Evolutionary conservation across 352 stramenopile species (phyloP).

Genomic region (Globisporangium viniferum): DNA sequence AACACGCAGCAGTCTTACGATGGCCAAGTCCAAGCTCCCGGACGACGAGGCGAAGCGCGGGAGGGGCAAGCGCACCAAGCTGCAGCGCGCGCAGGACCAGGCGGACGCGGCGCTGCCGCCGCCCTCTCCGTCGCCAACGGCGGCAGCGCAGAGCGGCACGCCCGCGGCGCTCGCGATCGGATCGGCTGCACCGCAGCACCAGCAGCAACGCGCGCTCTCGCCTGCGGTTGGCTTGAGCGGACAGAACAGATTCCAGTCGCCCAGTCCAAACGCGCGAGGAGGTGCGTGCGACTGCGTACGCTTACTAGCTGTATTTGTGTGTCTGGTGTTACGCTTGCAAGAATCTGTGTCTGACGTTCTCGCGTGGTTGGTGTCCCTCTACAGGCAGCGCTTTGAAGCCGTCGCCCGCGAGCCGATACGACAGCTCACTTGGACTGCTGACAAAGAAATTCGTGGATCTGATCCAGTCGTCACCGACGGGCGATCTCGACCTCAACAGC

Average conservation of each 20-base stretch:
- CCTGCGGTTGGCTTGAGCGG: conserved; percentile 16
- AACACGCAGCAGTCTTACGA: conserved; percentile 12
- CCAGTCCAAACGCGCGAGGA: conserved; percentile 43
- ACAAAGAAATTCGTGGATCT: conserved; percentile 98
- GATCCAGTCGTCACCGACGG: conserved; percentile 85
- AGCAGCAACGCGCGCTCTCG: conserved; percentile 8
- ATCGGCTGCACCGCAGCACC: conserved; percentile 2
- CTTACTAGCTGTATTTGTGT: not conserved
- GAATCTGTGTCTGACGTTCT: not conserved
- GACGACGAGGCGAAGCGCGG: conserved; percentile 71
- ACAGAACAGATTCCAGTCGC: conserved; percentile 43
- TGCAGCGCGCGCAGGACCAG: conserved; percentile 36
- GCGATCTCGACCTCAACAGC: conserved; percentile 94
- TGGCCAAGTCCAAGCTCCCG: conserved; percentile 58
- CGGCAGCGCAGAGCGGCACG: conserved; percentile 12
- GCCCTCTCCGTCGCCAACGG: conserved; percentile 9
- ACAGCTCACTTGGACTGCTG: conserved; percentile 94
- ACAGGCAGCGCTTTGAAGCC: conserved; percentile 39
- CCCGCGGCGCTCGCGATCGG: conserved; percentile 8
- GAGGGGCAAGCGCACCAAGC: conserved; percentile 53
- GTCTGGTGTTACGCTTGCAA: not conserved
- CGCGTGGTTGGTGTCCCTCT: not conserved
- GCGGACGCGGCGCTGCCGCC: conserved; percentile 19
- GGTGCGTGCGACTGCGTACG: conserved; percentile 9
- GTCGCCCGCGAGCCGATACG: conserved; percentile 87